Conservation (phyloP, 164 flowering plant genomes). For the Vitis labrusca region DNA sequence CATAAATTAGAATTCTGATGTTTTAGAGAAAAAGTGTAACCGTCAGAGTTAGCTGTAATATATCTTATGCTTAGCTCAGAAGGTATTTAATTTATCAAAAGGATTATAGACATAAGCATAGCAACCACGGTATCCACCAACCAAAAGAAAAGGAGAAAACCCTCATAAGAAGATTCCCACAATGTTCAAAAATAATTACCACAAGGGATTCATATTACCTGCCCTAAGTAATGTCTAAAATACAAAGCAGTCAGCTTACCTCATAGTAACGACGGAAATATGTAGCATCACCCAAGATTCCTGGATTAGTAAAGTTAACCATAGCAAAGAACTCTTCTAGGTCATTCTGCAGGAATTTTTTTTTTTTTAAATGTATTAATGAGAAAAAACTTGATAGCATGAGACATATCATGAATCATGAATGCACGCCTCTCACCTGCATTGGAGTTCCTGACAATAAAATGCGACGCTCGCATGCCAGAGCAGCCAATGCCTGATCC, state of each 20-base stretch:
- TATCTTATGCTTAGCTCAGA: too few species aligned
- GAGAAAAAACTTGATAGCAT: conserved; percentile 1
- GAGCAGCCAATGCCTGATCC: conserved; percentile 86
- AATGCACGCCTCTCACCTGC: conserved; percentile 58
- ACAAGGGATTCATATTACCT: background rate
- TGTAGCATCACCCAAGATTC: conserved; percentile 85
- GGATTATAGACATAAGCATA: too few species aligned
- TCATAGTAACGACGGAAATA: conserved; percentile 92
- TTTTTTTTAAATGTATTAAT: background rate
- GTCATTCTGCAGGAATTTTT: conserved; percentile 68
- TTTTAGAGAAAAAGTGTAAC: background rate
- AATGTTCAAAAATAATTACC: background rate
- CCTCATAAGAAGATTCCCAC: too few species aligned
- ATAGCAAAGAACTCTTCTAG: conserved; percentile 97
- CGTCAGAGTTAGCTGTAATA: too few species aligned
- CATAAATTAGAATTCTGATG: background rate
- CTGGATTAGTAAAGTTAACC: conserved; percentile 99
- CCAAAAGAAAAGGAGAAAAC: background rate
- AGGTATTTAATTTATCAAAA: too few species aligned
- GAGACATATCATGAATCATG: conserved; percentile 6
- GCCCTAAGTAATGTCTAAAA: background rate
- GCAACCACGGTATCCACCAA: too few species aligned
- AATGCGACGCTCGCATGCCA: conserved; percentile 83
- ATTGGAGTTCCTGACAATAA: conserved; percentile 96
- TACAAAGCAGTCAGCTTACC: conserved; percentile 36